Percentiles rank a stretch among this genome's conserved stretches.
These are phyloP conservation scores for Amanita muscaria DNA, from an alignment of 768 basidiomycete species.

Conservation along the genomic window DNA sequence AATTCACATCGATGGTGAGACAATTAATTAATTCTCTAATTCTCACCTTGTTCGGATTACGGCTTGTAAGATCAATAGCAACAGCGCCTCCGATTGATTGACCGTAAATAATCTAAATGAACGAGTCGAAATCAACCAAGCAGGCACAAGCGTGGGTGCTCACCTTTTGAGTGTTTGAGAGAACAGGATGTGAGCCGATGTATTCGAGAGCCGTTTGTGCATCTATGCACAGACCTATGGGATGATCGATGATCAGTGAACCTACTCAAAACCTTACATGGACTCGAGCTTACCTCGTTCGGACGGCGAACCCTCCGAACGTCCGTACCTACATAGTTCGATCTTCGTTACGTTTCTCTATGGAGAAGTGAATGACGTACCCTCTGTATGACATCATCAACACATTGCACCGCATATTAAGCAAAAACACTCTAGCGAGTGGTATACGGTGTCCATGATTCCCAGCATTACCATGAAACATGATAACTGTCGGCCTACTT, in stretches of 20 bases:
- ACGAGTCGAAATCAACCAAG: background rate
- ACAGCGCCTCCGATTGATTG: conserved; percentile 93
- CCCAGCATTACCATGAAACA: conserved; percentile 91
- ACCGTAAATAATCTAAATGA: conserved; percentile 60
- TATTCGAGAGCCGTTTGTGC: conserved; percentile 80
- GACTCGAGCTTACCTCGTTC: conserved; percentile 55
- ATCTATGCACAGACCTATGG: conserved; percentile 70
- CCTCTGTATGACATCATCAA: conserved; percentile 92
- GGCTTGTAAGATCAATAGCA: conserved; percentile 76
- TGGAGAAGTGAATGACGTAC: conserved; percentile 32
- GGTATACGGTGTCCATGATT: conserved; percentile 89
- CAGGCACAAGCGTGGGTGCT: too few species aligned
- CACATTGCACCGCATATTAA: conserved; percentile 85
- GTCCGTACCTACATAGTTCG: conserved; percentile 58
- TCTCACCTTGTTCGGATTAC: conserved; percentile 65
- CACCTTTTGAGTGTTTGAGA: conserved; percentile 64
- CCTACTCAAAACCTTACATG: background rate
- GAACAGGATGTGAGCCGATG: conserved; percentile 48
- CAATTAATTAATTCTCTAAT: conserved; percentile 10
- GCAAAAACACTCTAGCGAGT: conserved; percentile 72
- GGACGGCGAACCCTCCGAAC: conserved; percentile 78
- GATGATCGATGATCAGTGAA: background rate
- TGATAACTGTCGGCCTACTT: conserved; percentile 74
- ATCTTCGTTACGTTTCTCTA: conserved; percentile 2
- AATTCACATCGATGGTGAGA: background rate